Conservation (phyloP, 495 filamentous ascomycete species). For the Chaetomium tenue region DNA sequence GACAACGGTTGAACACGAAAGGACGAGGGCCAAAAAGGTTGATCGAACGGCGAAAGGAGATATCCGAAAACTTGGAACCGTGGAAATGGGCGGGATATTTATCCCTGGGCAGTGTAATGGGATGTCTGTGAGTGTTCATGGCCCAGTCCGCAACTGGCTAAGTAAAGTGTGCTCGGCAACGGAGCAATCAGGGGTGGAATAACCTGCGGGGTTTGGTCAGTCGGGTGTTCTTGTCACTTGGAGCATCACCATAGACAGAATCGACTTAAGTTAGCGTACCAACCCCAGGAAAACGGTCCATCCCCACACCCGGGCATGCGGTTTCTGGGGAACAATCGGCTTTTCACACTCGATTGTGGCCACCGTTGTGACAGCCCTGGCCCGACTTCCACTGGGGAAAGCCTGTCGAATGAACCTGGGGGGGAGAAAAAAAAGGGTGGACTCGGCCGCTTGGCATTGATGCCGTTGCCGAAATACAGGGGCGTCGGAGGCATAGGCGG, state of each 20-base stretch:
- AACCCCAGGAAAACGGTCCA: neutral
- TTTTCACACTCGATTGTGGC: neutral
- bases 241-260: neutral
- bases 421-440: neutral
- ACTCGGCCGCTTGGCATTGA: slow-evolving; percentile 13
- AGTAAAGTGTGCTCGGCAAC: neutral
- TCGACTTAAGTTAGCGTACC: neutral
- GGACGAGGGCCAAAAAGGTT: neutral
- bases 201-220: neutral
- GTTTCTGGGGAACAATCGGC: neutral
- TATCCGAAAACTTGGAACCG: neutral
- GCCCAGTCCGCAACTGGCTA: neutral
- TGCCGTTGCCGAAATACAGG: slow-evolving; percentile 8
- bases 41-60: neutral
- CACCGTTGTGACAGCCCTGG: neutral
- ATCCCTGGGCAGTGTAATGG: neutral
- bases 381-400: neutral
- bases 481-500: slow-evolving; percentile 15
- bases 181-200: neutral
- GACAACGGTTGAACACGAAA: neutral
- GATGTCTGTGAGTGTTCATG: slow-evolving; percentile 2
- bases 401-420: neutral
- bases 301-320: neutral
- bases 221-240: neutral
- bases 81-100: slow-evolving; percentile 5